Percentiles rank a stretch among this genome's conserved stretches.
Conservation (phyloP, 2,329 filamentous ascomycete genomes). For the Lasiodiplodia sp. region DNA sequence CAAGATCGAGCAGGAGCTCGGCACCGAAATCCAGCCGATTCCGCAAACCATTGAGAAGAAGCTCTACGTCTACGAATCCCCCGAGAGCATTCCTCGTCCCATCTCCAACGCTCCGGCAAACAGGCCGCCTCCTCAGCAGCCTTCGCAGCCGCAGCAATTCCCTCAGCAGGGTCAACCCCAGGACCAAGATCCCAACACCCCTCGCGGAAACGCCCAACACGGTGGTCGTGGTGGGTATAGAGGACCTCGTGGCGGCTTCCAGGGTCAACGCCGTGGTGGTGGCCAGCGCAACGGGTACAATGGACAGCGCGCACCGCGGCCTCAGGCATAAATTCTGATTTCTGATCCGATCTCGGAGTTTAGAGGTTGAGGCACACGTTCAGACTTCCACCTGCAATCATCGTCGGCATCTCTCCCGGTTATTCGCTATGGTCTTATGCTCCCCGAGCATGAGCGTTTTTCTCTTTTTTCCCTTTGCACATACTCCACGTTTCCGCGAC, state of each 20-base stretch:
- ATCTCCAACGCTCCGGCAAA: slow-evolving; percentile 62
- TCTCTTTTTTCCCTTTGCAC: slow-evolving; percentile 28
- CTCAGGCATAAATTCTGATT: slow-evolving; percentile 39
- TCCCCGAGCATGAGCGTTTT: slow-evolving; percentile 22
- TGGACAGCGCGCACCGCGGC: slow-evolving; percentile 44
- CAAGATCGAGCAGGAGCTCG: slow-evolving; percentile 96
- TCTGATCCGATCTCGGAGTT: slow-evolving; percentile 10
- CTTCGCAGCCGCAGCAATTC: slow-evolving; percentile 31
- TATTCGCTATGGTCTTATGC: slow-evolving; percentile 23
- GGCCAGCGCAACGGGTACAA: slow-evolving; percentile 45
- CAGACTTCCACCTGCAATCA: slow-evolving; percentile 28
- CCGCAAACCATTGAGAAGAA: slow-evolving; percentile 95
- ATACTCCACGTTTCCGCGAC: slow-evolving; percentile 29
- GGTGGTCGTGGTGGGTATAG: slow-evolving; percentile 30
- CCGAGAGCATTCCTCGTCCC: slow-evolving; percentile 91
- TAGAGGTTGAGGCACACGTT: slow-evolving; percentile 31
- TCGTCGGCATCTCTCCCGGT: slow-evolving; percentile 29
- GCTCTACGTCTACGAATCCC: slow-evolving; percentile 96
- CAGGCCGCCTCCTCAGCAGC: slow-evolving; percentile 32
- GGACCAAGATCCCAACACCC: slow-evolving; percentile 37
- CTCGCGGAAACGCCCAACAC: slow-evolving; percentile 27
- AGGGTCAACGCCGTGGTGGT: slow-evolving; percentile 41
- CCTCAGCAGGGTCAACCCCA: slow-evolving; percentile 34
- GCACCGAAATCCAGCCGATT: slow-evolving; percentile 97
- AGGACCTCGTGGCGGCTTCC: slow-evolving; percentile 33